phyloP scores from a whole-genome alignment of 2,329 filamentous ascomycete species.

The Fusarium mangiferae region DNA sequence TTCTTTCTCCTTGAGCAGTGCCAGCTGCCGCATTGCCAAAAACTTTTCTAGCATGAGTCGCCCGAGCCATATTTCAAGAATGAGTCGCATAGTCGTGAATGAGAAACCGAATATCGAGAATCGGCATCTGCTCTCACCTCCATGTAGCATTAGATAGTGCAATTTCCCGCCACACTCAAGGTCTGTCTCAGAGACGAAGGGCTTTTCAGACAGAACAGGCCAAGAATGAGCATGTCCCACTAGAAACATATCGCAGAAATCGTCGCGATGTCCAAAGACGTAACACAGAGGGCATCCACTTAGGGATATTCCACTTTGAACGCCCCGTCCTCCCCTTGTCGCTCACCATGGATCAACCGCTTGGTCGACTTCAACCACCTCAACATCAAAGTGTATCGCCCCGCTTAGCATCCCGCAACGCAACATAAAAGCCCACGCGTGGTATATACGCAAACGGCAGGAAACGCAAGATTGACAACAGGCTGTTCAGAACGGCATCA shows the following conservation, averaged over 20 bases:
- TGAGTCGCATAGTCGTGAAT: not conserved
- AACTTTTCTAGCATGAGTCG: not conserved
- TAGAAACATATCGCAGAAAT: slow-evolving; percentile 11
- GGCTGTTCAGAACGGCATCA: not conserved
- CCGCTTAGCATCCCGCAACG: slow-evolving; percentile 5
- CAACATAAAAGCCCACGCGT: not conserved
- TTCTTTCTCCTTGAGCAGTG: slow-evolving; percentile 1
- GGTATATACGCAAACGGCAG: not conserved
- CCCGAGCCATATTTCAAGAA: not conserved
- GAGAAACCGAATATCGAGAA: not conserved
- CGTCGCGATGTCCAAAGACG: slow-evolving; percentile 11
- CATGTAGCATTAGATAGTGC: slow-evolving; percentile 9
- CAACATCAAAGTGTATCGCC: slow-evolving; percentile 3
- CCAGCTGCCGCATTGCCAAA: slow-evolving; percentile 4
- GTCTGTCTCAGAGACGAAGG: slow-evolving; percentile 21
- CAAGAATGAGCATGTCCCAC: slow-evolving; percentile 17
- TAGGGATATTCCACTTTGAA: slow-evolving; percentile 5
- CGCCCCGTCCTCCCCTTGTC: slow-evolving; percentile 14
- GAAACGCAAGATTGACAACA: slow-evolving; percentile 1
- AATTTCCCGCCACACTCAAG: slow-evolving; percentile 26
- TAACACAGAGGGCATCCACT: slow-evolving; percentile 13
- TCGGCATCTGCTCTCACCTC: slow-evolving; percentile 26
- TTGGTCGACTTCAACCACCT: slow-evolving; percentile 23
- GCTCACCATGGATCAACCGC: slow-evolving; percentile 18
- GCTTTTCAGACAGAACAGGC: not conserved